Conservation (phyloP, 1,284 basidiomycete genomes). For the Cronartium quercuum region DNA sequence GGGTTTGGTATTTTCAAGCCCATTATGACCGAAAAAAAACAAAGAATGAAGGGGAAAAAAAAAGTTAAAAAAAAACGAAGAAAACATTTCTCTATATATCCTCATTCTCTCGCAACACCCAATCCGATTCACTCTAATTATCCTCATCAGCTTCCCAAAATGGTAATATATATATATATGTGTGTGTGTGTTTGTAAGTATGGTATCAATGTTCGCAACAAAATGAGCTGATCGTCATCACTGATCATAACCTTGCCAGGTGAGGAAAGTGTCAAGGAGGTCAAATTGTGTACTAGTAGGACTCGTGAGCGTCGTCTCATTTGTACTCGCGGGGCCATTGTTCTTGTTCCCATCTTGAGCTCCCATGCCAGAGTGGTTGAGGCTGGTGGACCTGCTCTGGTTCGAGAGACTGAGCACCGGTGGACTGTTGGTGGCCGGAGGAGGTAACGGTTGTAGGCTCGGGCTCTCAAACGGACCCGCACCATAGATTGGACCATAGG, state of each 20-base stretch:
- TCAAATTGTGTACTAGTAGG: slow-evolving; percentile 30
- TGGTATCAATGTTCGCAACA: neutral
- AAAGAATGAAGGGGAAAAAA: too few relatives aligned
- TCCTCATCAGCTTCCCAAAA: neutral
- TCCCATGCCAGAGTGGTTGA: neutral
- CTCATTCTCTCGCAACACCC: neutral
- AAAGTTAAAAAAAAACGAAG: too few relatives aligned
- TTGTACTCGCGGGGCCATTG: neutral
- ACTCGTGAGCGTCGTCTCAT: slow-evolving; percentile 16
- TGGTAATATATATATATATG: neutral
- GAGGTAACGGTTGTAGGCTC: slow-evolving; percentile 1
- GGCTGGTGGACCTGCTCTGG: neutral
- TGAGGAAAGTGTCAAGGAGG: slow-evolving; percentile 28
- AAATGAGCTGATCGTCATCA: neutral
- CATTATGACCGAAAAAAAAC: too few relatives aligned
- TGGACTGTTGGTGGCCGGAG: neutral
- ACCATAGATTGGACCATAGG: slow-evolving; percentile 7
- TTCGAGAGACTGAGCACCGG: neutral
- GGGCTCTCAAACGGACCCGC: slow-evolving; percentile 4
- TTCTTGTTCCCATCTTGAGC: neutral
- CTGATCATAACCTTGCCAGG: slow-evolving; percentile 15
- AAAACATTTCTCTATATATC: too few relatives aligned
- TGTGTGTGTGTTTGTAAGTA: neutral
- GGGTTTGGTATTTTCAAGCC: too few relatives aligned
- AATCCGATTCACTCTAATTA: neutral